Conservation (phyloP, 768 basidiomycete species). For the Hygrocybe coccinea region DNA sequence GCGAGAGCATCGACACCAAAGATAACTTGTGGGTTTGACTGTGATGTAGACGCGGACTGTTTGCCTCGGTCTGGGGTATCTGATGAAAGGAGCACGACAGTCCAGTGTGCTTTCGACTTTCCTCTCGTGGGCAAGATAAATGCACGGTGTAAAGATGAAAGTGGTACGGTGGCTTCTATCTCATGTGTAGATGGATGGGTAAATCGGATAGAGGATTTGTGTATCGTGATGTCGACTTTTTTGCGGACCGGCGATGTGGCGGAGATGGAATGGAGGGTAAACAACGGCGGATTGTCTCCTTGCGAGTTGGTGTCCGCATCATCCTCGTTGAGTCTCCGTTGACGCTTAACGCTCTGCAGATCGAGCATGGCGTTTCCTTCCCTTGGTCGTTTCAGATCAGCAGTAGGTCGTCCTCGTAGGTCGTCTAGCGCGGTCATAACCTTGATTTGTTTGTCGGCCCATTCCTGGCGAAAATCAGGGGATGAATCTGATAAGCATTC, state of each 20-base stretch:
- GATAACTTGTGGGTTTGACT: constrained; percentile 51
- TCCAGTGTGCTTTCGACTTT: constrained; percentile 69
- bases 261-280: constrained; percentile 61
- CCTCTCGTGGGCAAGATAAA: constrained; percentile 74
- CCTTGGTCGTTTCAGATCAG: neutral
- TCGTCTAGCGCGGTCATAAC: neutral
- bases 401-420: neutral
- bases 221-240: constrained; percentile 63
- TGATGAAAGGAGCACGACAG: constrained; percentile 55
- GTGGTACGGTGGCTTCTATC: constrained; percentile 47
- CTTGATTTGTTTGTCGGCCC: neutral
- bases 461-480: neutral
- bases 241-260: constrained; percentile 71
- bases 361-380: neutral
- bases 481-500: neutral
- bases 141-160: constrained; percentile 49
- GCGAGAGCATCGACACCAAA: constrained; percentile 65
- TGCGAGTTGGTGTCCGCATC: neutral
- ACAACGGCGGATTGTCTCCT: constrained; percentile 32
- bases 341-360: neutral
- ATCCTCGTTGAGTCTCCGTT: neutral
- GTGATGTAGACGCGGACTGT: no score
- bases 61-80: constrained; percentile 48
- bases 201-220: constrained; percentile 48
- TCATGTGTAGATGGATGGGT: constrained; percentile 45